Conservation (phyloP, 306 rosid species). For the Gynostemma pentaphyllum region DNA sequence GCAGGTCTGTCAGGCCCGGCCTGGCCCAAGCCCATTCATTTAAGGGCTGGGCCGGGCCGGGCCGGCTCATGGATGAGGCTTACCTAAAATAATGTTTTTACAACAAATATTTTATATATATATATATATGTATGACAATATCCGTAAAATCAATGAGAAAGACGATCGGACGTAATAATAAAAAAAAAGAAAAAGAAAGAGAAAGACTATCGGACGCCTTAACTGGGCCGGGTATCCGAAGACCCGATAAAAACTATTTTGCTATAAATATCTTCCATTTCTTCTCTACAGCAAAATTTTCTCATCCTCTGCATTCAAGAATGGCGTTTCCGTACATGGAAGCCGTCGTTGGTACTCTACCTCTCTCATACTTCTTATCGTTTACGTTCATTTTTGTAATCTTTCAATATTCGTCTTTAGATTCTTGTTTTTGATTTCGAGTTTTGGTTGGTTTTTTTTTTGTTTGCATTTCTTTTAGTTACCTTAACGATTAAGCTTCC, state of each 20-base stretch:
- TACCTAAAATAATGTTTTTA: too few relatives aligned
- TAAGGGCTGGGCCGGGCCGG: too few relatives aligned
- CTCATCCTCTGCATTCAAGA: slow-evolving; percentile 7
- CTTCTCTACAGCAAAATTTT: background rate
- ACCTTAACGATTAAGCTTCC: background rate
- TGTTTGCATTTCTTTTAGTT: background rate
- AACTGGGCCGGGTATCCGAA: background rate
- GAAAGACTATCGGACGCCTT: background rate
- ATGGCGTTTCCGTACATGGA: slow-evolving; percentile 95
- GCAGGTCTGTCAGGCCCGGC: too few relatives aligned
- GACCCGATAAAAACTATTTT: background rate
- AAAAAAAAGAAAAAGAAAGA: too few relatives aligned
- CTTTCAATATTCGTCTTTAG: background rate
- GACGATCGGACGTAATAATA: too few relatives aligned
- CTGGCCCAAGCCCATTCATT: too few relatives aligned
- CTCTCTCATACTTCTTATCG: background rate
- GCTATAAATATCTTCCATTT: background rate
- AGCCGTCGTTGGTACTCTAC: slow-evolving; percentile 73
- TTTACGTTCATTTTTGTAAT: background rate
- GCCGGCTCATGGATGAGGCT: too few relatives aligned
- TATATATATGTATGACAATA: too few relatives aligned
- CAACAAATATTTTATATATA: too few relatives aligned
- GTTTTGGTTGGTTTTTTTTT: background rate
- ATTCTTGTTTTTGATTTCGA: background rate
- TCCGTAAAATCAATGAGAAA: background rate